Percentiles rank a stretch among this genome's conserved stretches.
phyloP scores from a whole-genome alignment of 129 eudicot species.

The Lonicera japonica region DNA sequence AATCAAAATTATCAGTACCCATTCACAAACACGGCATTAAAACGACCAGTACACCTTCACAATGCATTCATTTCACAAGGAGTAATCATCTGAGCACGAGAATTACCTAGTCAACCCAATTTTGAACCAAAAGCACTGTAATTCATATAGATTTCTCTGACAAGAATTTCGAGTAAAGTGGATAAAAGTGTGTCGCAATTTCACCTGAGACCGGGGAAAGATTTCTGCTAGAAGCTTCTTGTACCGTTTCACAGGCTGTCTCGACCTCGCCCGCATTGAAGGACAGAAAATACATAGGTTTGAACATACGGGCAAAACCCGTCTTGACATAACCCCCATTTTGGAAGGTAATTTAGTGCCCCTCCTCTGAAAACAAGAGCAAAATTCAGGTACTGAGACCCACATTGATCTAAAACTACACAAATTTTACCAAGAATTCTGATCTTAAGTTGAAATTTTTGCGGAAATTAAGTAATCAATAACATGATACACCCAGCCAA shows the following conservation, averaged over 20 bases:
- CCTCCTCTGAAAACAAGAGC: slow-evolving; percentile 19
- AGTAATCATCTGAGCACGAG: no score
- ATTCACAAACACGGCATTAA: no score
- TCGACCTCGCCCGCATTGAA: slow-evolving; percentile 73
- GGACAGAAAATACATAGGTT: slow-evolving; percentile 74
- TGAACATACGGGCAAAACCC: slow-evolving; percentile 72
- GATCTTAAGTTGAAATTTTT: neutral
- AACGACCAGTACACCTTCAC: no score
- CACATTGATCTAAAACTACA: slow-evolving; percentile 6
- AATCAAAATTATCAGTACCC: no score
- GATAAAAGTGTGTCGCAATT: neutral
- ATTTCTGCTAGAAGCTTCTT: slow-evolving; percentile 71
- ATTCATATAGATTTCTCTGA: neutral
- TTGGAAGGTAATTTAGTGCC: slow-evolving; percentile 2
- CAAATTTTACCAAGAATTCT: neutral
- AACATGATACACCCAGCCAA: no score
- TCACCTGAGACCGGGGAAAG: slow-evolving; percentile 77
- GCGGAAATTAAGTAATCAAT: no score
- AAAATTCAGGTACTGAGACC: slow-evolving; percentile 1
- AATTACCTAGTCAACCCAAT: neutral
- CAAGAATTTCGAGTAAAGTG: neutral
- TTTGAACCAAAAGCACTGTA: neutral
- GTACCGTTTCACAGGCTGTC: slow-evolving; percentile 80
- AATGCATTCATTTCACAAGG: no score
- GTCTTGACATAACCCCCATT: slow-evolving; percentile 88